Conservation (phyloP, 2,329 filamentous ascomycete genomes). For the Xenoacremonium recifei region DNA sequence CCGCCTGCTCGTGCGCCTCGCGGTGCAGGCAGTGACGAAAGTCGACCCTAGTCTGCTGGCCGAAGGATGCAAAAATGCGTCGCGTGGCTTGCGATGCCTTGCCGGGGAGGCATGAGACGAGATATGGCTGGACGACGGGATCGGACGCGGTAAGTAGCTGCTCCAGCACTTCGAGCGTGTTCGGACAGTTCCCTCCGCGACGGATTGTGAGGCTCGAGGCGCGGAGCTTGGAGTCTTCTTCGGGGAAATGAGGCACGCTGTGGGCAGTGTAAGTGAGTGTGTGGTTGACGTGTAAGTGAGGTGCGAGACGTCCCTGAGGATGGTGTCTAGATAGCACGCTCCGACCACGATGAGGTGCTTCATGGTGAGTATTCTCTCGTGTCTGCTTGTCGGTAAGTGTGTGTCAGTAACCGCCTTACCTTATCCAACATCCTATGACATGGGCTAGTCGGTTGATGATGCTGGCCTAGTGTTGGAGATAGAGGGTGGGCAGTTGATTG, state of each 20-base stretch:
- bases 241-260: constrained; percentile 65
- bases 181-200: constrained; percentile 71
- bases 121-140: constrained; percentile 36
- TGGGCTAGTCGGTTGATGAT: too few species aligned
- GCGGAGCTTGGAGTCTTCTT: constrained; percentile 71
- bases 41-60: constrained; percentile 38
- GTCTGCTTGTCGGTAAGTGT: too few species aligned
- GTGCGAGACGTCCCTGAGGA: constrained; percentile 53
- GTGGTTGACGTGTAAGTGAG: constrained; percentile 6
- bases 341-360: constrained; percentile 63
- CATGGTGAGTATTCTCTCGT: constrained; percentile 39
- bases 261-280: constrained; percentile 13
- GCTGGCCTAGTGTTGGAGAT: too few species aligned
- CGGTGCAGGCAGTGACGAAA: constrained; percentile 61
- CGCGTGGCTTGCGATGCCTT: constrained; percentile 47
- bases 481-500: too few species aligned
- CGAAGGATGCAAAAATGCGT: constrained; percentile 56
- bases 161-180: constrained; percentile 67
- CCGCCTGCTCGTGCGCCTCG: constrained; percentile 50
- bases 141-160: constrained; percentile 49
- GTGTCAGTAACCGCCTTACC: too few species aligned
- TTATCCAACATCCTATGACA: too few species aligned
- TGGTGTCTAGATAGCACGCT: constrained; percentile 70
- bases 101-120: constrained; percentile 56
- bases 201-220: constrained; percentile 58